phyloP scores from a whole-genome alignment of 2,329 filamentous ascomycete genomes.

The Fusarium newnesense region DNA sequence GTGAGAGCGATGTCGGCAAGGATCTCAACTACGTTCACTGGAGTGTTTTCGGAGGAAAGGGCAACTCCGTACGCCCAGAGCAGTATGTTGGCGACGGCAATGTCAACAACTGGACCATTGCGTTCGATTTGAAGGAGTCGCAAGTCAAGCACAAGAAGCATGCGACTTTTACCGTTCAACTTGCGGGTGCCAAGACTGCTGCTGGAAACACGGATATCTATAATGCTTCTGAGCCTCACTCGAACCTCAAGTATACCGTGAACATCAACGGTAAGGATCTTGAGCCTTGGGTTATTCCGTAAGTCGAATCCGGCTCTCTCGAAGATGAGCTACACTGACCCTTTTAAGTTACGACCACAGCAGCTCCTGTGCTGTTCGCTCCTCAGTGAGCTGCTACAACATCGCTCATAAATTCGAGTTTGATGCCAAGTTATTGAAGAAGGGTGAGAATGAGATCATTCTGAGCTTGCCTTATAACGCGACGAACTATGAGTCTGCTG shows the following conservation, averaged over 20 bases:
- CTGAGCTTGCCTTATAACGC: constrained; percentile 69
- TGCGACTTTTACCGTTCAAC: constrained; percentile 70
- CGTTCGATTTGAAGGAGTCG: constrained; percentile 58
- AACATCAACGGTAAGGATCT: constrained; percentile 54
- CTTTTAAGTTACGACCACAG: constrained; percentile 38
- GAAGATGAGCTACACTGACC: background rate
- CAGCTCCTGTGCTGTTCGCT: constrained; percentile 68
- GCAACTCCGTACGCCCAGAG: constrained; percentile 57
- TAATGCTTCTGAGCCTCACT: constrained; percentile 62
- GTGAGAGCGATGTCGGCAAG: constrained; percentile 57
- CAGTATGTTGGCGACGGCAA: constrained; percentile 55
- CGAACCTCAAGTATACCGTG: constrained; percentile 62
- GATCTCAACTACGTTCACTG: constrained; percentile 75
- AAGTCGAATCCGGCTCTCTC: constrained; percentile 16
- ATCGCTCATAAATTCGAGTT: constrained; percentile 69
- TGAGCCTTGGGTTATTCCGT: constrained; percentile 67
- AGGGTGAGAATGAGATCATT: constrained; percentile 65
- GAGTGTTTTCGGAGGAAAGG: constrained; percentile 69
- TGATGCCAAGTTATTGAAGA: constrained; percentile 57
- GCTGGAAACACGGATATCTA: constrained; percentile 69
- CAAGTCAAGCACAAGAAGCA: constrained; percentile 54
- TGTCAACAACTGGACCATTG: constrained; percentile 69
- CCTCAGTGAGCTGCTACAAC: constrained; percentile 70
- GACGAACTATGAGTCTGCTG: constrained; percentile 67
- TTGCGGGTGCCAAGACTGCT: constrained; percentile 70